Evolutionary conservation across 179 eudicot genomes (phyloP), one percentile per base, ranked within the genome.

Genomic region (Monotropa hypopitys): DNA sequence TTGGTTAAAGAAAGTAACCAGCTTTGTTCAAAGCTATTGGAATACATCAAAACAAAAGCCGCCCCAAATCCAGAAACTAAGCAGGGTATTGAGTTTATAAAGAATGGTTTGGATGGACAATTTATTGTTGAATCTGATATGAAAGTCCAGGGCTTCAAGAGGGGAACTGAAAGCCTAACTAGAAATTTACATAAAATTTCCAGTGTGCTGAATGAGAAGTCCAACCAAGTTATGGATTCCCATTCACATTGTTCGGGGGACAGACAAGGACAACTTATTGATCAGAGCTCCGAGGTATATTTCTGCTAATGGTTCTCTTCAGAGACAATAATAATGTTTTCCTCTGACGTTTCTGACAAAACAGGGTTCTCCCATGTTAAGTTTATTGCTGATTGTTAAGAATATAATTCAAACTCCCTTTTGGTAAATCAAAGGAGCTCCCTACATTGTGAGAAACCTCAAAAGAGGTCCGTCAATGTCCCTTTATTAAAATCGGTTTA

Each of bases 101-200:
- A 78, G 57, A 80, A 67, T 51, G 84, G 87, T 79, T 80, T 90
- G 23, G 87, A 86, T 81, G 82, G 86, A 26, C 92, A 91, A 70
- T 88, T 87, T 70, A 21, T 90, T 61, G 78, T 91, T 72, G 99
- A 95, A 75, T 88, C 88, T 68, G 95, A 91, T 38, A 81, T 88
- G 86, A 90, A 88, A 84, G 80, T 95, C 77, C 97, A 95, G 77
- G 93, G 95, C 42, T 83, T 89, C 33, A 89, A 86, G 77, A 82
- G 95, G 82, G 90, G 93, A 38, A 80, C 76, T 43, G 95, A 91
- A 72, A 89, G 76, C 78, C 80, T 95, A 33, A 50, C 73, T 65
- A 86, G 85, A 77, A 85, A 89, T 83, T 82, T 89, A 80, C 89
- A 85, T 75, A 84, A 81, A 18, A 78, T 89, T 11, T 81, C 90